Percentiles rank a stretch among this genome's conserved stretches.
Conservation (phyloP, 495 filamentous ascomycete genomes). For the Platismatia glauca region DNA sequence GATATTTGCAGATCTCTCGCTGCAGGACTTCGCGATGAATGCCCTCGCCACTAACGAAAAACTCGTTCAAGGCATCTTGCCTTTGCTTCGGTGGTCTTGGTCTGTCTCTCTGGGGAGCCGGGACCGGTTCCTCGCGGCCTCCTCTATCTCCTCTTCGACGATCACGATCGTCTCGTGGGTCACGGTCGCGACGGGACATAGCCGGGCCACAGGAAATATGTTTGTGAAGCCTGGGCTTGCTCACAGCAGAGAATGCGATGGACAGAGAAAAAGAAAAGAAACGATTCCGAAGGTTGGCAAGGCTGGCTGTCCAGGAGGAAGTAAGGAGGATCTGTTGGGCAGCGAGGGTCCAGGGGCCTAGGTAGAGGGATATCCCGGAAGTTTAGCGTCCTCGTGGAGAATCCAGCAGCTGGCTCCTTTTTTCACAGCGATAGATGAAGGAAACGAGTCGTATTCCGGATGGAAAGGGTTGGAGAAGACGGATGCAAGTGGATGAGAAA, state of each 20-base stretch:
- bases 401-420: neutral
- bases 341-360: neutral
- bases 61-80: constrained; percentile 47
- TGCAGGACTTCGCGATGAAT: constrained; percentile 92
- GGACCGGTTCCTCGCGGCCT: neutral
- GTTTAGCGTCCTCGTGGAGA: neutral
- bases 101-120: constrained; percentile 4
- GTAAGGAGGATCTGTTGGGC: neutral
- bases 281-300: neutral
- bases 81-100: constrained; percentile 3
- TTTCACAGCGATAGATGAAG: neutral
- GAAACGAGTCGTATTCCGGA: neutral
- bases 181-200: constrained; percentile 3
- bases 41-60: constrained; percentile 80
- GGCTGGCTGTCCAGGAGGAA: neutral
- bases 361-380: neutral
- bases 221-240: neutral
- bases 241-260: constrained; percentile 2
- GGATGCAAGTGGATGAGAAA: neutral
- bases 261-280: neutral
- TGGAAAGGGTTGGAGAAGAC: too few species aligned
- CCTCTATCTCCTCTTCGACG: constrained; percentile 5
- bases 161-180: constrained; percentile 15
- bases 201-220: neutral
- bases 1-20: constrained; percentile 88